These are phyloP conservation scores for Pseudoneurospora amorphoporcata DNA, from an alignment of 495 filamentous ascomycete species.

Conservation along the genomic window DNA sequence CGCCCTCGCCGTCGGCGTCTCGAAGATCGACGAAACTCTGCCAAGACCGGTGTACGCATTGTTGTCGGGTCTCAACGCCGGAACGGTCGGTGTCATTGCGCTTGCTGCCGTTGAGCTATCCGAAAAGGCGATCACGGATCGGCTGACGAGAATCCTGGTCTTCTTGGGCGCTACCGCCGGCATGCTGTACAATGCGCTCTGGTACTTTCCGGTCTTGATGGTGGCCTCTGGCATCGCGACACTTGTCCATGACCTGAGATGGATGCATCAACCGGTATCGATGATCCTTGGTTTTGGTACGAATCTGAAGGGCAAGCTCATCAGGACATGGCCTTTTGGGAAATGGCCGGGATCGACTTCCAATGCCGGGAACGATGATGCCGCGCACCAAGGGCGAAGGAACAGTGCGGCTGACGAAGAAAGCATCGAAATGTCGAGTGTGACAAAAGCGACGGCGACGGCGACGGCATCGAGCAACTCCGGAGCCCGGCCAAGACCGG, in stretches of 20 bases:
- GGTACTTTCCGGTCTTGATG: slow-evolving; percentile 76
- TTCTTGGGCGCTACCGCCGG: slow-evolving; percentile 60
- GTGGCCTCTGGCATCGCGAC: slow-evolving; percentile 44
- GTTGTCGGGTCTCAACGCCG: slow-evolving; percentile 67
- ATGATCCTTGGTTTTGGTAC: neutral
- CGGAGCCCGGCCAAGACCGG: neutral
- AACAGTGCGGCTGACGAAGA: slow-evolving; percentile 2
- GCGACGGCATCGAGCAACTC: neutral
- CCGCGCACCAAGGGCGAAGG: neutral
- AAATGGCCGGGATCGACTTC: neutral
- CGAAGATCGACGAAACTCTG: slow-evolving; percentile 47
- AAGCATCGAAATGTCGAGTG: neutral
- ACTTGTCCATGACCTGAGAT: slow-evolving; percentile 51
- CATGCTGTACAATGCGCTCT: slow-evolving; percentile 65
- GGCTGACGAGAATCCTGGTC: slow-evolving; percentile 56
- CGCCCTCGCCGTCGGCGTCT: slow-evolving; percentile 56
- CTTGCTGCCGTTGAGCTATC: slow-evolving; percentile 67
- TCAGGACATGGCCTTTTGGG: neutral
- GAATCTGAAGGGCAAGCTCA: neutral
- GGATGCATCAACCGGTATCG: slow-evolving; percentile 24
- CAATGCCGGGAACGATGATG: neutral
- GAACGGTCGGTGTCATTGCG: slow-evolving; percentile 71
- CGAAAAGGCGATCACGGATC: slow-evolving; percentile 65
- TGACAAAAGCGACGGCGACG: neutral
- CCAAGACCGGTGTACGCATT: slow-evolving; percentile 62